phyloP scores from a whole-genome alignment of 1,139 yeast genomes.

The Magnusiomyces suaveolens region DNA sequence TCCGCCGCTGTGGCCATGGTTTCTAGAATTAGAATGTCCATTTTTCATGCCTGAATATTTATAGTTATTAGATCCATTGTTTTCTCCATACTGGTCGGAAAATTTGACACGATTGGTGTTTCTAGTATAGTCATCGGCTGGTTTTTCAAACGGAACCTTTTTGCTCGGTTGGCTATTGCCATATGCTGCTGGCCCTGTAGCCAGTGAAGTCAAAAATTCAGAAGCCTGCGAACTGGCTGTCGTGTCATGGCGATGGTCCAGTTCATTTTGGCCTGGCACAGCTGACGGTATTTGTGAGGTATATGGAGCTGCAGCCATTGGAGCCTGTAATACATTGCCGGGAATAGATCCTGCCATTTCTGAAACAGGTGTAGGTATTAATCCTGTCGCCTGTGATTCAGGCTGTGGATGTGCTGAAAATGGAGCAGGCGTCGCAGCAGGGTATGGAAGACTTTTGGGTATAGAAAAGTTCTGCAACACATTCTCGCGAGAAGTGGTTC shows the following conservation, averaged over 20 bases:
- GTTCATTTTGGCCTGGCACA: not conserved
- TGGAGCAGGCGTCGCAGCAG: not conserved
- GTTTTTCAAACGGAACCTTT: not conserved
- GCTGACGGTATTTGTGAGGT: not conserved
- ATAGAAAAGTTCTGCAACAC: not conserved
- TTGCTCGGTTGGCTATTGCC: not conserved
- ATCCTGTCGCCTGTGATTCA: not conserved
- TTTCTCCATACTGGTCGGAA: not conserved
- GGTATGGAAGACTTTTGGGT: constrained; percentile 1
- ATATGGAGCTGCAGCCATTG: not conserved
- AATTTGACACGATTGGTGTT: not conserved
- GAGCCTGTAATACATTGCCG: not conserved
- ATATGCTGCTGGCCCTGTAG: not conserved
- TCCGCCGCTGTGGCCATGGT: not conserved
- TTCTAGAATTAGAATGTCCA: not conserved
- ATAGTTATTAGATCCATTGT: not conserved
- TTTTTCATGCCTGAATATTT: not conserved
- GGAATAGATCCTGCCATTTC: not conserved
- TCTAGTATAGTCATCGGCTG: not conserved
- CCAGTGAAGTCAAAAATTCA: not conserved
- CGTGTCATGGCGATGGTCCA: not conserved
- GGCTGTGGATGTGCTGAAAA: not conserved
- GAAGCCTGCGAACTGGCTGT: not conserved
- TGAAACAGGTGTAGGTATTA: not conserved
- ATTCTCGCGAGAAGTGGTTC: constrained; percentile 14